Base-by-base conservation (phyloP, 352 stramenopile genomes). In the Globisporangium iwayamae region DNA sequence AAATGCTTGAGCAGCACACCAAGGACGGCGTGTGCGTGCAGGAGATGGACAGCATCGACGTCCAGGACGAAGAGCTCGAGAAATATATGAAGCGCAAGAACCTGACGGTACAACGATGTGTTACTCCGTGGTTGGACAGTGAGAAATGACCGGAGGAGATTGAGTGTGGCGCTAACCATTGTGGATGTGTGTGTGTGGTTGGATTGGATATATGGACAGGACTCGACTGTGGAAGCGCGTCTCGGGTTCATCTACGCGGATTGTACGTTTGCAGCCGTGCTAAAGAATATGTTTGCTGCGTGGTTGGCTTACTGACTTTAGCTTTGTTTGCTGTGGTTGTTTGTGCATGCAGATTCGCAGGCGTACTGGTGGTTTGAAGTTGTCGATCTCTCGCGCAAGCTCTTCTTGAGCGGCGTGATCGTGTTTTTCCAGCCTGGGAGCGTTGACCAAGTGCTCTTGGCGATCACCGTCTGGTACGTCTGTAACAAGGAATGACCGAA, bases 301-400 rank as follows among this genome's bases (percentile, higher is more conserved):
- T 13, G 51, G 28, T 43, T 25, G 25, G 25, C 7, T 32, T 6
- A 10, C n/a, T 54, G n/a, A 51, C 55, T 52, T 3, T 60, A 61
- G 41, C 7, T 22, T 4, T 55, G 20, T 2, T 60, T 36, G 1
- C 41, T 68, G 4, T 66, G 10, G 47, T 4, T 50, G 6, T 61
- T 51, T 46, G n/a, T 62, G 4, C 22, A 13, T 46, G 16, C 56
- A 92, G 83, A 92, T 69, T 74, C 72, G 0, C 65, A 82, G 34
- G 60, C 76, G 28, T 91, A 85, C 48, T 93, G 84, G 84, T 93
- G 84, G 84, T 93, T 91, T 66, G 84, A 93, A 67, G 84, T 90
- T 28, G 70, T 93, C 34, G 84, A 93, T 65, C 69, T 93, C 14
- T 87, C 83, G 16, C 74, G 84, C 36, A 93, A 93, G 65, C 73